phyloP scores from a whole-genome alignment of 2,329 filamentous ascomycete species.

The Colletotrichum kahawae region DNA sequence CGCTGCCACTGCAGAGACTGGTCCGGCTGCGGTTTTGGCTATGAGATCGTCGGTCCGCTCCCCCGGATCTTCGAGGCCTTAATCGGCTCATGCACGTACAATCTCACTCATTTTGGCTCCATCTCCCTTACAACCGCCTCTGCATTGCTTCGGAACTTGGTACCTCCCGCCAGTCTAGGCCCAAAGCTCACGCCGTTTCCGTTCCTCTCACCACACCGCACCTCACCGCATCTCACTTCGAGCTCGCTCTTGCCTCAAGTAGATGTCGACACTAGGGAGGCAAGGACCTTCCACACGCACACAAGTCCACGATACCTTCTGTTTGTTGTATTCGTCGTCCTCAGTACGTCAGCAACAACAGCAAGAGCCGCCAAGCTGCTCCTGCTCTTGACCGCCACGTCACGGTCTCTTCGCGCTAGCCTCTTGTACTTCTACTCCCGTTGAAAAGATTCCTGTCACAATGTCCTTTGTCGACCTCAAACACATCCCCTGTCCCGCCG shows the following conservation, averaged over 20 bases:
- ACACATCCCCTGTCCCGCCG: conserved; percentile 55
- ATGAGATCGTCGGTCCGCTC: conserved; percentile 10
- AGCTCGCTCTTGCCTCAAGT: neutral
- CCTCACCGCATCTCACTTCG: neutral
- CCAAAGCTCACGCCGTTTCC: neutral
- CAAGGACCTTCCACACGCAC: conserved; percentile 20
- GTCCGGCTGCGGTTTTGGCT: conserved; percentile 14
- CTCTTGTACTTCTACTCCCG: neutral
- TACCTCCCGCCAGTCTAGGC: neutral
- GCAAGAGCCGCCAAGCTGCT: conserved; percentile 36
- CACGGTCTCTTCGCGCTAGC: neutral
- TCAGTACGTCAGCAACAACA: conserved; percentile 2
- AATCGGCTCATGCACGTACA: neutral
- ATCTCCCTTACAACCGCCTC: neutral
- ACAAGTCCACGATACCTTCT: neutral
- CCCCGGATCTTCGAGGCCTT: conserved; percentile 17
- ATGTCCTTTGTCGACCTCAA: conserved; percentile 41
- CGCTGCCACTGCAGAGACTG: neutral
- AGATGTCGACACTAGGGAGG: neutral
- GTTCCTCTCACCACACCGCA: neutral
- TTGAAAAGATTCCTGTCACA: neutral
- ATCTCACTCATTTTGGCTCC: neutral
- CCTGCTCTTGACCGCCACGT: neutral
- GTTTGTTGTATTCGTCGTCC: neutral
- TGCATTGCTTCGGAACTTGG: neutral